These are phyloP conservation scores for Caryocar brasiliense DNA, from an alignment of 441 rosid species.

Conservation along the genomic window DNA sequence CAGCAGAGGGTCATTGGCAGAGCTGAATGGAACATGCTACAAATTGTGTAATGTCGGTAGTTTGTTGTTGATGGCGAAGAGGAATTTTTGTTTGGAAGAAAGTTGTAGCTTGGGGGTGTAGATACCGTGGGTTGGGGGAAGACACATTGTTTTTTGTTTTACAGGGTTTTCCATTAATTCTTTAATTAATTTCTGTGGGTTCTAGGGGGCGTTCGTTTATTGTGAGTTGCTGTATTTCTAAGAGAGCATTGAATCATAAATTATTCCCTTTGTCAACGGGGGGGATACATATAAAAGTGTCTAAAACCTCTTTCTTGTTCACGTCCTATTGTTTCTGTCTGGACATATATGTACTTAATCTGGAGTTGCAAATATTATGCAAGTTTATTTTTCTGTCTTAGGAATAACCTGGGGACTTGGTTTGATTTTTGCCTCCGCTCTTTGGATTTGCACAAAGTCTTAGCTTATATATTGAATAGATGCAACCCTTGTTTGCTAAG, in stretches of 20 bases:
- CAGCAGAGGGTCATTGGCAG: not conserved
- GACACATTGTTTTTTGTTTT: slow-evolving; percentile 25
- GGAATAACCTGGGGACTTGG: not conserved
- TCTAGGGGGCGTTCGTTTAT: slow-evolving; percentile 5
- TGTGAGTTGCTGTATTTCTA: slow-evolving; percentile 19
- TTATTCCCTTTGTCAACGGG: slow-evolving; percentile 19
- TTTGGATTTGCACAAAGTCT: too few relatives aligned
- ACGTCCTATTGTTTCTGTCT: slow-evolving; percentile 11
- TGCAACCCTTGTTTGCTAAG: too few relatives aligned
- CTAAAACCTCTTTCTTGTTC: slow-evolving; percentile 6
- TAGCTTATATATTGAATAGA: too few relatives aligned
- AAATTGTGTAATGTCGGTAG: slow-evolving; percentile 14
- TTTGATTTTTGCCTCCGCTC: not conserved
- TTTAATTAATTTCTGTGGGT: slow-evolving; percentile 34
- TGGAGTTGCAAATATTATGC: slow-evolving; percentile 5
- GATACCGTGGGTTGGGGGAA: slow-evolving; percentile 36
- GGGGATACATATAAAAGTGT: slow-evolving; percentile 19
- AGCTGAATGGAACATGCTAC: not conserved
- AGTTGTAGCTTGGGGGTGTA: slow-evolving; percentile 34
- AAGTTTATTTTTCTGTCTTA: not conserved
- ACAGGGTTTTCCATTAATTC: slow-evolving; percentile 38
- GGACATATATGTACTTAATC: slow-evolving; percentile 12
- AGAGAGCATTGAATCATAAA: slow-evolving; percentile 20
- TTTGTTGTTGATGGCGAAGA: slow-evolving; percentile 11
- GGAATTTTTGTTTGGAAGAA: slow-evolving; percentile 21